Conservation (phyloP, 495 filamentous ascomycete species). For the Neurospora sp. region DNA sequence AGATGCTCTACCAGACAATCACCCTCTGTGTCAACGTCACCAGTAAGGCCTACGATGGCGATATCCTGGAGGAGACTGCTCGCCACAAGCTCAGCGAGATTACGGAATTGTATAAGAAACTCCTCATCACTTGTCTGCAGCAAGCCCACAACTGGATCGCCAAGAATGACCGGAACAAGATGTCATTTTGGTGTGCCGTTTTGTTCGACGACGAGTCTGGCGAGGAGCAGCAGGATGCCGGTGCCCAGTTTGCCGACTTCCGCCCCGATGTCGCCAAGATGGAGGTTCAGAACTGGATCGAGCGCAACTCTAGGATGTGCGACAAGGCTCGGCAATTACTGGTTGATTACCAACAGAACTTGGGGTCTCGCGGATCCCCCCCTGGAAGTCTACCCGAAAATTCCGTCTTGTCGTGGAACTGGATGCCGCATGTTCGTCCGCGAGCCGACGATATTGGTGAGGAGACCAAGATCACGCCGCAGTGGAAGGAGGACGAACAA, state of each 20-base stretch:
- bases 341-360: conserved; percentile 25
- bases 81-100: conserved; percentile 42
- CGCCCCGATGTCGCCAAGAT: conserved; percentile 31
- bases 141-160: conserved; percentile 88
- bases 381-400: conserved; percentile 27
- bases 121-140: conserved; percentile 80
- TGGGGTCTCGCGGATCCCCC: conserved; percentile 16
- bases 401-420: conserved; percentile 33
- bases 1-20: conserved; percentile 73
- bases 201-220: conserved; percentile 55
- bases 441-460: conserved; percentile 24
- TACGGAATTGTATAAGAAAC: conserved; percentile 61
- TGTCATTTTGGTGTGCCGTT: conserved; percentile 76
- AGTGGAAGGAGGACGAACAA: conserved; percentile 34
- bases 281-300: conserved; percentile 39
- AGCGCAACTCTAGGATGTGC: conserved; percentile 41
- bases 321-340: conserved; percentile 30
- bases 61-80: conserved; percentile 58
- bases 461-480: conserved; percentile 23
- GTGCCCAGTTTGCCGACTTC: conserved; percentile 30
- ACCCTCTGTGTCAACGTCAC: conserved; percentile 80
- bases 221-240: conserved; percentile 36
- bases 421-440: conserved; percentile 23
- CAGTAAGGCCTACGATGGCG: conserved; percentile 80
- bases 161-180: conserved; percentile 84